phyloP scores from a whole-genome alignment of 2,329 filamentous ascomycete species.

The Xylariales sp. region DNA sequence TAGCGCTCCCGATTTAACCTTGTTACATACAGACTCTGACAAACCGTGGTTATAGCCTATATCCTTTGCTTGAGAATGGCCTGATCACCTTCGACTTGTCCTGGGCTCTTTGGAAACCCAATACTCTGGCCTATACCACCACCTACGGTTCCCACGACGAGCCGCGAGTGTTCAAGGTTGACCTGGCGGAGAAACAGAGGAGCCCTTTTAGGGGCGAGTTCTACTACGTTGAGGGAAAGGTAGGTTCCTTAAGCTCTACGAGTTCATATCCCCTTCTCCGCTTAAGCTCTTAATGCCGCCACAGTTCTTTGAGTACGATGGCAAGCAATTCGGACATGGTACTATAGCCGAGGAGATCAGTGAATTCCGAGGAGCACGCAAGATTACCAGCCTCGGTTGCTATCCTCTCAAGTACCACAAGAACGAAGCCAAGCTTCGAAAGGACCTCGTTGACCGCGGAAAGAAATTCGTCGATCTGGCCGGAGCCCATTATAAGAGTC shows the following conservation, averaged over 20 bases:
- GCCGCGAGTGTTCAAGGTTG: conserved; percentile 77
- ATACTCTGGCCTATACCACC: conserved; percentile 70
- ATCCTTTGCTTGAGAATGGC: conserved; percentile 74
- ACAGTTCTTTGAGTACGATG: conserved; percentile 80
- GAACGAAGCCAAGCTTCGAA: conserved; percentile 59
- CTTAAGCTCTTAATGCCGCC: background rate
- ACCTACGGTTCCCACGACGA: conserved; percentile 75
- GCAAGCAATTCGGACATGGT: conserved; percentile 77
- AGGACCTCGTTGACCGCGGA: conserved; percentile 70
- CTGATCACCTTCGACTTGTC: conserved; percentile 85
- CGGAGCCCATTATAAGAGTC: conserved; percentile 77
- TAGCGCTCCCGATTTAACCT: no score
- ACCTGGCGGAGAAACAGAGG: conserved; percentile 65
- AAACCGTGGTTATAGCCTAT: conserved; percentile 61
- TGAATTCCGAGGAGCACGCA: conserved; percentile 74
- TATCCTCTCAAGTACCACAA: conserved; percentile 81
- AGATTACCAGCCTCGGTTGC: conserved; percentile 72
- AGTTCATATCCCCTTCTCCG: conserved; percentile 1
- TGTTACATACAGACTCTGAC: no score
- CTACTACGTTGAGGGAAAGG: conserved; percentile 69
- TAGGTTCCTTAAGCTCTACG: conserved; percentile 12
- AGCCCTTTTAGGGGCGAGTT: conserved; percentile 68
- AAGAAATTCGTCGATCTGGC: conserved; percentile 79
- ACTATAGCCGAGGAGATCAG: conserved; percentile 64
- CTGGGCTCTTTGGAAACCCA: conserved; percentile 87